phyloP scores from a whole-genome alignment of 2,329 filamentous ascomycete species.

The Byssothecium circinans region DNA sequence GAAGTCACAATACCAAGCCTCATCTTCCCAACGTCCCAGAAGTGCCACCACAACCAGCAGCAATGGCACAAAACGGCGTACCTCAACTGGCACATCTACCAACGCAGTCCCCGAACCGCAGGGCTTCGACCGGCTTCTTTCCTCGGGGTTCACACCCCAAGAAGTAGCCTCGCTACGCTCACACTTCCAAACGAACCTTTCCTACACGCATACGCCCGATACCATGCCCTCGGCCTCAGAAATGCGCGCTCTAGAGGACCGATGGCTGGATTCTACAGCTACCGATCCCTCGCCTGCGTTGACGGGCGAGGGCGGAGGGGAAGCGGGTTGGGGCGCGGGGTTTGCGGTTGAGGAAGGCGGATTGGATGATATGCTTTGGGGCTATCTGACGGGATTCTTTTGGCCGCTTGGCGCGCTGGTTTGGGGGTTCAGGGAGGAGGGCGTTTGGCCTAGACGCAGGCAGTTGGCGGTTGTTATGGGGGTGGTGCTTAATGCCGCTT shows the following conservation, averaged over 20 bases:
- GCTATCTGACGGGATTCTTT: slow-evolving; percentile 89
- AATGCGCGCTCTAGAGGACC: slow-evolving; percentile 78
- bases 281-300: slow-evolving; percentile 42
- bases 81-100: slow-evolving; percentile 49
- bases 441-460: slow-evolving; percentile 81
- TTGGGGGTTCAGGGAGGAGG: slow-evolving; percentile 84
- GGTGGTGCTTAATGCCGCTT: slow-evolving; percentile 74
- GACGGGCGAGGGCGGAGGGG: slow-evolving; percentile 32
- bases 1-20: slow-evolving; percentile 27
- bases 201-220: slow-evolving; percentile 80
- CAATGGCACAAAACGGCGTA: slow-evolving; percentile 16
- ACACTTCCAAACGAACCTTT: slow-evolving; percentile 85
- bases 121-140: slow-evolving; percentile 85
- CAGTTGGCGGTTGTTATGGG: slow-evolving; percentile 86
- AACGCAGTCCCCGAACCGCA: slow-evolving; percentile 50
- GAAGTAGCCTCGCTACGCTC: slow-evolving; percentile 84
- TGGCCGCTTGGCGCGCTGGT: slow-evolving; percentile 86
- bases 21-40: slow-evolving; percentile 16
- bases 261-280: slow-evolving; percentile 77
- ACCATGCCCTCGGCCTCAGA: slow-evolving; percentile 80
- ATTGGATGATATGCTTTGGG: slow-evolving; percentile 83
- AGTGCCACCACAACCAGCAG: slow-evolving; percentile 16
- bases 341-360: slow-evolving; percentile 61
- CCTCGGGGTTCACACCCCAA: slow-evolving; percentile 76
- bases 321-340: slow-evolving; percentile 52